phyloP scores from a whole-genome alignment of 2,329 filamentous ascomycete genomes.

The Penicillium janthinellum region DNA sequence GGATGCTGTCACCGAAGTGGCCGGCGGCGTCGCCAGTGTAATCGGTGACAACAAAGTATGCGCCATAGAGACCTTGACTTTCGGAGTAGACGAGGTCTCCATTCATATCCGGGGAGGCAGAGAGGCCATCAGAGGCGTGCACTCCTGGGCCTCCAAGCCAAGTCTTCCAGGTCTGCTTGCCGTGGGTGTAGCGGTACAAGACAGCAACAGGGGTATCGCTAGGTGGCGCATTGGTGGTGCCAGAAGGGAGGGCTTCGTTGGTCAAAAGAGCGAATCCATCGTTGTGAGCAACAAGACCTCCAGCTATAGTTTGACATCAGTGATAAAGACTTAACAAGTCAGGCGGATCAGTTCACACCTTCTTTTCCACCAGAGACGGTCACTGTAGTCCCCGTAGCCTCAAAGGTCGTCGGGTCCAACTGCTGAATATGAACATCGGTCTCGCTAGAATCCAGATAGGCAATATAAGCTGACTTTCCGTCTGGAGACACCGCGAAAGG shows the following conservation, averaged over 20 bases:
- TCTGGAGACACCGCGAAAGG: conserved; percentile 65
- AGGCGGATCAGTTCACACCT: conserved; percentile 24
- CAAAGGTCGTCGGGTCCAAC: conserved; percentile 58
- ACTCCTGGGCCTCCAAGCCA: conserved; percentile 61
- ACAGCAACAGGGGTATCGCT: conserved; percentile 55
- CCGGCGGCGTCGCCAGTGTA: conserved; percentile 58
- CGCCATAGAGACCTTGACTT: conserved; percentile 58
- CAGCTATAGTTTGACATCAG: conserved; percentile 40
- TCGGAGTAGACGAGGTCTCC: conserved; percentile 64
- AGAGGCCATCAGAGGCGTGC: conserved; percentile 48
- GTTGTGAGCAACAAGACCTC: conserved; percentile 63
- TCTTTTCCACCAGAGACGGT: conserved; percentile 59
- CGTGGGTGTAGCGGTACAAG: conserved; percentile 61
- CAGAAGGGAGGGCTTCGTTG: conserved; percentile 57
- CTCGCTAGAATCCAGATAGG: conserved; percentile 60
- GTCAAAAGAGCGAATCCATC: conserved; percentile 66
- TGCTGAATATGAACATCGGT: conserved; percentile 61
- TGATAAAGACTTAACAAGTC: neutral
- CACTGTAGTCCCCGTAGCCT: conserved; percentile 54
- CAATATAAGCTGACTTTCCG: conserved; percentile 60
- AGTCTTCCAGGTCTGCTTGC: conserved; percentile 60
- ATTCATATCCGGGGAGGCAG: conserved; percentile 61
- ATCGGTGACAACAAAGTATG: conserved; percentile 63
- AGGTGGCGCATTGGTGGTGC: conserved; percentile 52
- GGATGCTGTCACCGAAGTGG: conserved; percentile 61